phyloP scores from a whole-genome alignment of 495 filamentous ascomycete species.

The Aspergillus bertholletiae region DNA sequence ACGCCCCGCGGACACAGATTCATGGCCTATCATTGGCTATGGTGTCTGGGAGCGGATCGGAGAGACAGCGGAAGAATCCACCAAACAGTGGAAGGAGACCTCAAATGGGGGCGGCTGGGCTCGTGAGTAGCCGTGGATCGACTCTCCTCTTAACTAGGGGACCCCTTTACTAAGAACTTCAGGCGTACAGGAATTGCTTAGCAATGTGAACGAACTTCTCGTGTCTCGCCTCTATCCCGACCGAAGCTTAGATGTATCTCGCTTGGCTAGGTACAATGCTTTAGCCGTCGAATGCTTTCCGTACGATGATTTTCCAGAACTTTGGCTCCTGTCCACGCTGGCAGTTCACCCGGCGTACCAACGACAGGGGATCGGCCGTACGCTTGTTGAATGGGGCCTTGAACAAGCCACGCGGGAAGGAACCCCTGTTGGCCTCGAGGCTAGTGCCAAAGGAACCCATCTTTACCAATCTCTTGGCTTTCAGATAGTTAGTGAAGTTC shows the following conservation, averaged over 20 bases:
- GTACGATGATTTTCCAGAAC: neutral
- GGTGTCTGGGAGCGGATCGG: conserved; percentile 9
- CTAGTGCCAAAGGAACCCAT: conserved; percentile 1
- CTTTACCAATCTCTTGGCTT: conserved; percentile 11
- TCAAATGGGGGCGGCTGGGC: neutral
- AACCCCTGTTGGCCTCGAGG: conserved; percentile 5
- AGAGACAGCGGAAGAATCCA: neutral
- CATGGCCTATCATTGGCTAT: conserved; percentile 3
- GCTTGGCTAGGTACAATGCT: conserved; percentile 2
- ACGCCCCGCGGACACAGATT: neutral
- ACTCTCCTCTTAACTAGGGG: neutral
- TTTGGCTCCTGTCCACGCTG: conserved; percentile 18
- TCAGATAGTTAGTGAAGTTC: neutral
- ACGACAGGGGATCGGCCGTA: conserved; percentile 23
- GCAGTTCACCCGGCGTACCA: conserved; percentile 22
- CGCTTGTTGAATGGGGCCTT: conserved; percentile 25
- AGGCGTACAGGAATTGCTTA: neutral
- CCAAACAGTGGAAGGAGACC: conserved; percentile 1
- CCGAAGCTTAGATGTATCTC: conserved; percentile 10
- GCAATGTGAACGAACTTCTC: neutral
- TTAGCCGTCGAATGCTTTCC: conserved; percentile 7
- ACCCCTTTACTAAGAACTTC: too few relatives aligned
- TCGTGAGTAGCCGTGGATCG: neutral
- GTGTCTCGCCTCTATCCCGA: conserved; percentile 5
- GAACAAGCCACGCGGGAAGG: conserved; percentile 13